Evolutionary conservation across 2,329 filamentous ascomycete genomes (phyloP), one percentile per base, ranked within the genome.

Genomic region (Fusarium illudens): DNA sequence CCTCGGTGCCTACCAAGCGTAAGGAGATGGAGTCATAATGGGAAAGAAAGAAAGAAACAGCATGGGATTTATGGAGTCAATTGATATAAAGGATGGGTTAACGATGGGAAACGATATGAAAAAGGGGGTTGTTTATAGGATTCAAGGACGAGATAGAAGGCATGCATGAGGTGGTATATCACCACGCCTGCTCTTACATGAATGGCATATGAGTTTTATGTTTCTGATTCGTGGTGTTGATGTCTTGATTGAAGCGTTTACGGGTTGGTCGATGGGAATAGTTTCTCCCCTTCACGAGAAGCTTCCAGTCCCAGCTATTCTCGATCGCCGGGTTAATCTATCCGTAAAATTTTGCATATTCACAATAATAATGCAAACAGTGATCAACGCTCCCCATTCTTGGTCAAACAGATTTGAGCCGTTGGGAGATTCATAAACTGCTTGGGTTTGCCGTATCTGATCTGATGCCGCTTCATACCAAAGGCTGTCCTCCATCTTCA

Each of bases 11-110:
- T 34, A 67, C 69, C 17, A 74, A 74, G 67, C 65, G 70, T n/a
- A 74, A 74, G 62, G 71, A 74, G 33, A 58, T 67, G 56, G 69
- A 58, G 42, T 63, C 58, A 29, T 73, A 58, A 71, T 62, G 46
- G 34, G 49, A 20, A 34, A 53, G 46, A 46, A 39, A 54, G 20
- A 49, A n/a, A 62, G 58, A 65, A 58, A 37, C 54, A 44, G 49
- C 11, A 59, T 54, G 66, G 19, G 46, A 60, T 68, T 67, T 68
- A 48, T 49, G 65, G 65, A 68, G 65, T 68, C 61, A 58, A 62
- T 54, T 52, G 42, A 61, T 53, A 53, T 29, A 53, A 29, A 52
- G 49, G 50, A 19, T 29, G 33, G 50, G 65, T 52, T 61, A 50
- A 65, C 29, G 64, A 63, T 50, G 62, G 65, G 34, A 69, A 56